A percentile compares a stretch with the other conserved stretches of the same genome.
These are phyloP conservation scores for Nigrograna mackinnonii DNA, from an alignment of 2,329 filamentous ascomycete genomes.

Conservation along the genomic window DNA sequence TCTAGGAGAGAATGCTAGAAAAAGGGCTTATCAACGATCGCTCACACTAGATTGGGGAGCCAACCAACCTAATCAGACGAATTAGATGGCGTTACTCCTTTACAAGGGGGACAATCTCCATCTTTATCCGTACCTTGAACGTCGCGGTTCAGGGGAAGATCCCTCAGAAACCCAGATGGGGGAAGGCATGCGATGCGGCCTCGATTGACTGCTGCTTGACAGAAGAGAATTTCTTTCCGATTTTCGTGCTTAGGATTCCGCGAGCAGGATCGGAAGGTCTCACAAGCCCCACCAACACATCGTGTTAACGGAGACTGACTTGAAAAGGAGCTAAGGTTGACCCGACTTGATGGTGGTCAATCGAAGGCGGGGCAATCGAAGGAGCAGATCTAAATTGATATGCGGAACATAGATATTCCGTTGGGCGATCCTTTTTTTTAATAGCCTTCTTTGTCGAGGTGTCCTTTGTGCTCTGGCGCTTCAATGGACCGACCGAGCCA, in stretches of 20 bases:
- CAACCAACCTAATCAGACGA: constrained; percentile 17
- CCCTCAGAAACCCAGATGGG: constrained; percentile 2
- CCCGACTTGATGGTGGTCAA: too few relatives aligned
- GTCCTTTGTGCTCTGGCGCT: too few relatives aligned
- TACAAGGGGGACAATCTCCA: constrained; percentile 10
- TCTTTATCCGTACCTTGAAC: constrained; percentile 4
- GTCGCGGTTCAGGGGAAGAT: constrained; percentile 6
- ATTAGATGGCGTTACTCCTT: constrained; percentile 15
- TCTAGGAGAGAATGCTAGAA: constrained; percentile 14
- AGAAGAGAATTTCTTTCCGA: constrained; percentile 6
- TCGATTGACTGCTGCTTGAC: constrained; percentile 1
- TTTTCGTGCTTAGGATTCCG: constrained; percentile 5
- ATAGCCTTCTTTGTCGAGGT: too few relatives aligned
- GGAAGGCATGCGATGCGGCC: constrained; percentile 4
- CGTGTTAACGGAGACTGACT: too few relatives aligned
- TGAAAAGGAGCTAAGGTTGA: too few relatives aligned
- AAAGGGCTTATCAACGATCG: constrained; percentile 15
- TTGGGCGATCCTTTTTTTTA: too few relatives aligned
- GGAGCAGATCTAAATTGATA: too few relatives aligned
- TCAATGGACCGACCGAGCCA: too few relatives aligned
- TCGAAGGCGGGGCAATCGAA: too few relatives aligned
- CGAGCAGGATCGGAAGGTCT: constrained; percentile 5
- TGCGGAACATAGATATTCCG: too few relatives aligned
- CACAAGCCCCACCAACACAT: too few relatives aligned
- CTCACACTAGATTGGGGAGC: constrained; percentile 13